A percentile compares a stretch with the other conserved stretches of the same genome.
These are phyloP conservation scores for Biscutella auriculata DNA, from an alignment of 441 rosid genomes.

Conservation along the genomic window DNA sequence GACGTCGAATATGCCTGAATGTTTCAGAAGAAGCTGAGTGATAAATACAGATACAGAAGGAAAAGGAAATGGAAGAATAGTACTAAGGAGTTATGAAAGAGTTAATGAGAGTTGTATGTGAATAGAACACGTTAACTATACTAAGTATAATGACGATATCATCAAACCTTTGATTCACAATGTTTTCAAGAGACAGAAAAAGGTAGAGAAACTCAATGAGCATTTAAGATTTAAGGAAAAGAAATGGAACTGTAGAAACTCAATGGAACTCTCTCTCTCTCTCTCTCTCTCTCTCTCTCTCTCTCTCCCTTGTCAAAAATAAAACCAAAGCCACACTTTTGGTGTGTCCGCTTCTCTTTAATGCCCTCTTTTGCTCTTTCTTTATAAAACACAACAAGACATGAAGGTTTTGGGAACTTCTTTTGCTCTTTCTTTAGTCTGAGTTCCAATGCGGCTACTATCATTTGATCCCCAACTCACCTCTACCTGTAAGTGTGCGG, in stretches of 20 bases:
- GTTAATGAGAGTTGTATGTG: background rate
- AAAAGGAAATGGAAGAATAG: background rate
- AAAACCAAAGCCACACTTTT: conserved; percentile 6
- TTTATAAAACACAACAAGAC: conserved; percentile 16
- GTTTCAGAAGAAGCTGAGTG: conserved; percentile 29
- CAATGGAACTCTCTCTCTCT: no score
- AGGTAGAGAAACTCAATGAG: background rate
- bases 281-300: conserved; percentile 5
- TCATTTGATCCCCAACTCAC: conserved; percentile 15
- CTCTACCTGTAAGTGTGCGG: conserved; percentile 15
- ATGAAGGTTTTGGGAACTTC: background rate
- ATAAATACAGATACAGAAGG: background rate
- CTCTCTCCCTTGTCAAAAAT: background rate
- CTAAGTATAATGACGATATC: background rate
- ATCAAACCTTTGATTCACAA: background rate
- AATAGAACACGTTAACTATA: conserved; percentile 9
- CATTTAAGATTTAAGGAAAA: conserved; percentile 4
- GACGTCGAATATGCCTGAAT: conserved; percentile 73
- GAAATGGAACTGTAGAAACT: conserved; percentile 12
- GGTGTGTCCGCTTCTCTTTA: conserved; percentile 7
- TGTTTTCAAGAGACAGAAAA: background rate
- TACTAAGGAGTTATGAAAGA: background rate
- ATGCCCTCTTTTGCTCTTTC: conserved; percentile 4
- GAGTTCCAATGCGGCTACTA: conserved; percentile 17
- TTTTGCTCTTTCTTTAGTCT: no score